Evolutionary conservation across 1,284 basidiomycete genomes (phyloP).

Genomic region (Peniophora sp.): DNA sequence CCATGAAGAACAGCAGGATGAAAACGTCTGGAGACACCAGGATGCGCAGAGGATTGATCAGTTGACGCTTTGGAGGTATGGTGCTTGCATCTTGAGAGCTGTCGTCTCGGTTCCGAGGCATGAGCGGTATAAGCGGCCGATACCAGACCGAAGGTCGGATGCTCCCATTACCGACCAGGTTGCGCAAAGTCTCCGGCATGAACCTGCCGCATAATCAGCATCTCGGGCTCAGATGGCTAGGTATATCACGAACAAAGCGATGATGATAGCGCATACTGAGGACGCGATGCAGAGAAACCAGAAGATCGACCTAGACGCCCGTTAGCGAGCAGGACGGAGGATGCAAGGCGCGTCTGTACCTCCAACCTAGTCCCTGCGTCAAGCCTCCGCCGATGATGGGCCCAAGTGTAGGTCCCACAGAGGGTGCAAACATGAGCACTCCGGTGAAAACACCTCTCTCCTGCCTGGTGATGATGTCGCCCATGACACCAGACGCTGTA

Average conservation of each 20-base stretch:
- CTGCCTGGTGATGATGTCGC: slow-evolving; percentile 28
- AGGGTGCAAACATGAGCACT: slow-evolving; percentile 13
- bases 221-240: background rate
- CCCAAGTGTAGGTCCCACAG: slow-evolving; percentile 28
- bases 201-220: slow-evolving; percentile 17
- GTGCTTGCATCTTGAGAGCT: slow-evolving; percentile 12
- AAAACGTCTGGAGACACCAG: slow-evolving; percentile 53
- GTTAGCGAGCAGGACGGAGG: too few species aligned
- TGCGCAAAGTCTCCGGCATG: slow-evolving; percentile 46
- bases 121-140: slow-evolving; percentile 46
- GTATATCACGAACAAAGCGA: slow-evolving; percentile 40
- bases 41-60: slow-evolving; percentile 52
- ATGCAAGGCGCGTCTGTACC: slow-evolving; percentile 14
- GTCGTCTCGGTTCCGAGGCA: slow-evolving; percentile 27
- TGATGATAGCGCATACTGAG: slow-evolving; percentile 40
- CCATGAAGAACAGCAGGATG: slow-evolving; percentile 52
- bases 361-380: slow-evolving; percentile 56
- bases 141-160: slow-evolving; percentile 38
- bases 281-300: slow-evolving; percentile 70
- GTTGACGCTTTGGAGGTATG: slow-evolving; percentile 23
- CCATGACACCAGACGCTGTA: slow-evolving; percentile 29
- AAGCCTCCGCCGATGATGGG: slow-evolving; percentile 51
- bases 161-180: slow-evolving; percentile 50
- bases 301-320: slow-evolving; percentile 44
- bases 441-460: slow-evolving; percentile 33